Evolutionary conservation across 495 filamentous ascomycete genomes (phyloP), one percentile per base, ranked within the genome.

Genomic region (Penicillium fimorum): DNA sequence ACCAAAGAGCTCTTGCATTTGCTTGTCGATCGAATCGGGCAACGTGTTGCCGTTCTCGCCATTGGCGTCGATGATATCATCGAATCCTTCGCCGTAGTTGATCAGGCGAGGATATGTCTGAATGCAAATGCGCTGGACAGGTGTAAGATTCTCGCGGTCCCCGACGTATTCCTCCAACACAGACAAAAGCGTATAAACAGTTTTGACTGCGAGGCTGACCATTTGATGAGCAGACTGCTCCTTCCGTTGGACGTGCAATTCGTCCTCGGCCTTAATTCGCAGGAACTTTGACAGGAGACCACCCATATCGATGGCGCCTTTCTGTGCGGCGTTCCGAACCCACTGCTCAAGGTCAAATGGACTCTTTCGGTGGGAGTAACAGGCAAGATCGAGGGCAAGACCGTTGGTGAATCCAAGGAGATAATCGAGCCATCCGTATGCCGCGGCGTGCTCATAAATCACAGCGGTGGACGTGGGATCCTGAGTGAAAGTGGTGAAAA

Each of bases 1-100:
- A 70, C 95, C 96, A 70, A 96, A 97, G 47, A 96, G 84, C 54
- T 96, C 90, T 64, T 97, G 91, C 94, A 99, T 99, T 66, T 90
- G 85, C 57, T 82, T 85, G 58, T 95, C 89, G 24, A 92, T 87
- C 20, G 83, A 82, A n/a, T 82, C 76, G 0, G 92, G 85, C 20
- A 99, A 76, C 0, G 82, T 79, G 66, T 97, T 95, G 5, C 86
- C 84, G 43, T 87, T 82, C 57, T 86, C 79, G 30, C 92, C 89
- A 62, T 96, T 94, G 18, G 81, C 79, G 64, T 97, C 88, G 58
- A 96, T 90, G 38, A 94, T 88, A 42, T 93, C 89, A 70, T 96
- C 91, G 57, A 86, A 89, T 8, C 87, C 90, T 73, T 96, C 90
- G 1, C 92, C 93, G 64, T 96, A 96, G 65, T 97, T 97, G 71